Evolutionary conservation across 495 filamentous ascomycete species (phyloP), one percentile per base, ranked within the genome.

Genomic region (Pseudevernia furfuracea): DNA sequence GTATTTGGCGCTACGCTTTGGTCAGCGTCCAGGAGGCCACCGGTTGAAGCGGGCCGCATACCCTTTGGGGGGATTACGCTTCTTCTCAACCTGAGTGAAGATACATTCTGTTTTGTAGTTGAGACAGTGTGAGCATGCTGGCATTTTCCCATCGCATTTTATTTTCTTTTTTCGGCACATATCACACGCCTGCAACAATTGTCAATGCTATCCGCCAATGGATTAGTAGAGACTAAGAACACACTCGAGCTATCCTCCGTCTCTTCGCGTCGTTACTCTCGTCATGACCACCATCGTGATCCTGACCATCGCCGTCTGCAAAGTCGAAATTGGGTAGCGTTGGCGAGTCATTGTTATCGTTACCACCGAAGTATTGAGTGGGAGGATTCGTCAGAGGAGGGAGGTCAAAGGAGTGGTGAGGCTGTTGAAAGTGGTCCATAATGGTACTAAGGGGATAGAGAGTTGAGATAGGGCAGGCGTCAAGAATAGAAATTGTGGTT

Each of bases 121-220:
- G 72, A 87, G 87, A 73, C 94, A 98, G 75, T 98, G 95, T 21
- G 91, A 91, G 76, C 94, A 98, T 63, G 90, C 85, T 46, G 95
- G 94, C 74, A 94, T 85, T 76, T 95, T 96, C 59, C 94, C 94
- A 72, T 98, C 95, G 76, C 94, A 98, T 77, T 97, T 97, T 72
- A 98, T 97, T 83, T 98, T 98, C 81, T 97, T 98, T 78, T 96
- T 97, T 67, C 94, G 85, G 72, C 94, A 98, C 93, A 97, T 96
- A 73, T 98, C 94, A 80, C 94, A 98, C 59, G 94, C 94, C 90
- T 93, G 73, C 46, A 25, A 44, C 32, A 41, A 44, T 38, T 65
- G 70, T 76, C 64, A 74, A 71, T 69, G 38, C 60, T 60, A 59
- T 65, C 25, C 56, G 19, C 58, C 15, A 21, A 21, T 4, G 10